Evolutionary conservation across 2,329 filamentous ascomycete species (phyloP), one percentile per base, ranked within the genome.

Genomic region (Arthrobotrys megalospora): DNA sequence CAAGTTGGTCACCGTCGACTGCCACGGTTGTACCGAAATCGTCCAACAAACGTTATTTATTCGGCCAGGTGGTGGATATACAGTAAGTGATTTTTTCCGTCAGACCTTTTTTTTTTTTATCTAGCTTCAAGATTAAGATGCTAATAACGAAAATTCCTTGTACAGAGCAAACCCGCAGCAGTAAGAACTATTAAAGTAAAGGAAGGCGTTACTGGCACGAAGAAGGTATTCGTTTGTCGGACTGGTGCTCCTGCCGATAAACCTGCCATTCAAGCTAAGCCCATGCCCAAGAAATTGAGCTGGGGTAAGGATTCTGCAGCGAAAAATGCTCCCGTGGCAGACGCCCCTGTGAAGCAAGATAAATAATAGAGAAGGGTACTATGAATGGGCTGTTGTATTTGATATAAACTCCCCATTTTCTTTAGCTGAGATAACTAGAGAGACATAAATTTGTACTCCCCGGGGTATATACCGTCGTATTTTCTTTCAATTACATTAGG

Each of bases 1-100:
- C 2, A 6, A n/a, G 3, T 14, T 6, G 8, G 36, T 60, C 8
- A 43, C 55, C 10, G 36, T 60, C 19, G 55, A 60, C 55, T 60
- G 55, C 36, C 55, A 60, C 36, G 55, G 55, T 19, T 60, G 55
- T 32, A 24, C 2, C 11, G 36, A 38, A 8, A 10, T 43, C 36
- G 36, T 43, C 21, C 16, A 43, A 7, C 16, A 43, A 12, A 43
- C 55, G 11, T 2, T 24, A n/a, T 60, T 14, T 10, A 41, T 43
- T 16, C 43, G 28, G 6, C 16, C 6, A 11, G 36, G 36, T n/a
- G 52, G 52, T 14, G 52, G n/a, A 58, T 58, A 58, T 38, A 38
- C 32, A 21, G 52, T 58, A 19, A 19, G 52, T 58, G 10, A 3
- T 53, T 8, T 16, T 12, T 14, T 34, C n/a, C 5, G 11, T n/a